Evolutionary conservation across 2,329 filamentous ascomycete genomes (phyloP), one percentile per base, ranked within the genome.

Genomic region (Grosmannia clavigera): DNA sequence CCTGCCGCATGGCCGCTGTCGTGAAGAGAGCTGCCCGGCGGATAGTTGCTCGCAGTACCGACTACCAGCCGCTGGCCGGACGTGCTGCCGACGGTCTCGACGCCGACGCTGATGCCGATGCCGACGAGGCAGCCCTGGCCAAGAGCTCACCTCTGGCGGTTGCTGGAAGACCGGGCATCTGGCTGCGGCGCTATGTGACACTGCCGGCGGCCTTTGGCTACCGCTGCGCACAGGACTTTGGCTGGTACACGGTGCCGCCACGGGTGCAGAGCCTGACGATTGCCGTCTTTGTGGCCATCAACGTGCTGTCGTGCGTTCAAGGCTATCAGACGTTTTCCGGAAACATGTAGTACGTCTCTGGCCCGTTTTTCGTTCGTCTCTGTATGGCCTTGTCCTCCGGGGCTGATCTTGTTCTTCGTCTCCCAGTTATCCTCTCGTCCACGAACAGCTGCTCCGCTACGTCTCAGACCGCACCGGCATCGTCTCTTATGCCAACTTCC

Each of bases 221-320:
- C 40, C 69, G 69, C 19, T 75, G 71, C 58, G 71, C 76, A 0
- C 73, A 77, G 50, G 74, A 75, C 27, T 69, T 75, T 3, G 74
- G 74, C 35, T 78, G 65, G 61, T 65, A 61, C 62, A 64, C 64
- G 2, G 57, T 67, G 33, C 65, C 65, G 31, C 64, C 64, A 33
- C 62, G 65, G 11, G 50, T 63, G n/a, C 64, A 66, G 61, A 58
- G 57, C 6, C 38, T 66, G 7, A 61, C 64, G 0, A 40, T 67
- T 9, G n/a, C 27, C 1, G 38, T 55, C 1, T 67, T 63, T 58
- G 53, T 57, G 27, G 16, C 52, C 12, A 12, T 66, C 6, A 66
- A 64, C 55, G 31, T 63, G 4, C 57, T 61, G 2, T 38, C 59
- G 2, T 64, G 63, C 48, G 5, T 59, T 6, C 35, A 57, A 1